Percentiles rank a stretch among this genome's conserved stretches.
phyloP scores from a whole-genome alignment of 2,329 filamentous ascomycete genomes.

The Ustulina deusta region DNA sequence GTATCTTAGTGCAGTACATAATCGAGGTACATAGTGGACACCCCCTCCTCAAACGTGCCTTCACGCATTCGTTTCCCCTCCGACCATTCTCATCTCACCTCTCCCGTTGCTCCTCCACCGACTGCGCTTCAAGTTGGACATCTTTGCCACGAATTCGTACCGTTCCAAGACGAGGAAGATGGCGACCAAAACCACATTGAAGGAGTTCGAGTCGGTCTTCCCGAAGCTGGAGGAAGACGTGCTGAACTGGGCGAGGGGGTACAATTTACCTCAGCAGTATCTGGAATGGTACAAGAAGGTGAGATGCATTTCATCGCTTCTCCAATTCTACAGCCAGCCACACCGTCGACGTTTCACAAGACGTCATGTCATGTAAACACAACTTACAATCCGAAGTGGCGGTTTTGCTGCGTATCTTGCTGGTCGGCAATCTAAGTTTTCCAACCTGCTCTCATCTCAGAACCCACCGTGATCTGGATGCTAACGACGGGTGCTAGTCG shows the following conservation, averaged over 20 bases:
- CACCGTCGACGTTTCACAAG: not conserved
- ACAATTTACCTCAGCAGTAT: conserved; percentile 84
- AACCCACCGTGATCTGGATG: not conserved
- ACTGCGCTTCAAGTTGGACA: not conserved
- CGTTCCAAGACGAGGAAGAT: conserved; percentile 54
- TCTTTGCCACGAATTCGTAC: no score
- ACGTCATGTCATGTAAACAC: no score
- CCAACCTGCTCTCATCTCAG: not conserved
- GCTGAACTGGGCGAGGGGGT: conserved; percentile 80
- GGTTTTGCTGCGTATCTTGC: not conserved
- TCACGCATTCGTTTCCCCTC: conserved; percentile 30
- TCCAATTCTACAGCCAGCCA: not conserved
- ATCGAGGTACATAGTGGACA: conserved; percentile 4
- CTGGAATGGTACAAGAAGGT: conserved; percentile 90
- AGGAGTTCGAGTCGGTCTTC: conserved; percentile 92
- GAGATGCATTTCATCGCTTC: conserved; percentile 42
- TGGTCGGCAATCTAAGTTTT: not conserved
- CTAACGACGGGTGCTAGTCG: conserved; percentile 64
- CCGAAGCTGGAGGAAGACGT: conserved; percentile 87
- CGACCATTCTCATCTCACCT: conserved; percentile 23
- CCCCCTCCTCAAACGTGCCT: conserved; percentile 23
- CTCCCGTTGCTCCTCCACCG: not conserved
- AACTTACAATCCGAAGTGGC: not conserved
- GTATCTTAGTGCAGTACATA: no score
- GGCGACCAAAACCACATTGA: conserved; percentile 79